These are phyloP conservation scores for Plasmodium knowlesi DNA, from an alignment of 169 alveolate species.

Conservation along the genomic window DNA sequence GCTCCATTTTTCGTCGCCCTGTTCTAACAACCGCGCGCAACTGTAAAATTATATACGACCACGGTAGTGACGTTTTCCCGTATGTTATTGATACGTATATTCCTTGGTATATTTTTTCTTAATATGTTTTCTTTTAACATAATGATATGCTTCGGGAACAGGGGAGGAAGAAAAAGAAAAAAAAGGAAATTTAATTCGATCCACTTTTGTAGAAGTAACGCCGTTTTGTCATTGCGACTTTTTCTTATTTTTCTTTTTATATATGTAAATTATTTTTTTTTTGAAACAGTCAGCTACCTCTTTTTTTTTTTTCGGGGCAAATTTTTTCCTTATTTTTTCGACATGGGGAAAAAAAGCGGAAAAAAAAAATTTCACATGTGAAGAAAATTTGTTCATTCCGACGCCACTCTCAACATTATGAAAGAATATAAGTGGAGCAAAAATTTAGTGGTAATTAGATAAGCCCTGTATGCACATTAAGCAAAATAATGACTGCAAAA, in stretches of 20 bases:
- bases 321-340: too few species aligned
- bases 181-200: not conserved
- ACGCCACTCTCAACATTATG: not conserved
- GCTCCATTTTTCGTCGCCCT: not conserved
- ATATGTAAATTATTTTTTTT: not conserved
- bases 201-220: not conserved
- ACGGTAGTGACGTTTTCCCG: not conserved
- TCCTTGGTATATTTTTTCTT: not conserved
- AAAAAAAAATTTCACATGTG: not conserved
- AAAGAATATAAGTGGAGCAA: not conserved
- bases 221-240: not conserved
- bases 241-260: not conserved
- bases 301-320: not conserved
- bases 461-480: not conserved
- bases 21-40: not conserved
- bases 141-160: not conserved
- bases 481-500: not conserved
- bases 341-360: not conserved
- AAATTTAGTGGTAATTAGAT: not conserved
- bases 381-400: not conserved
- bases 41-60: not conserved
- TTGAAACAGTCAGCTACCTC: not conserved
- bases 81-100: not conserved
- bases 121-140: not conserved
- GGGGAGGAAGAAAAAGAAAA: not conserved